Percentiles rank a stretch among this genome's conserved stretches.
These are phyloP conservation scores for Cordyceps cateniannulata DNA, from an alignment of 2,329 filamentous ascomycete genomes.

Conservation along the genomic window DNA sequence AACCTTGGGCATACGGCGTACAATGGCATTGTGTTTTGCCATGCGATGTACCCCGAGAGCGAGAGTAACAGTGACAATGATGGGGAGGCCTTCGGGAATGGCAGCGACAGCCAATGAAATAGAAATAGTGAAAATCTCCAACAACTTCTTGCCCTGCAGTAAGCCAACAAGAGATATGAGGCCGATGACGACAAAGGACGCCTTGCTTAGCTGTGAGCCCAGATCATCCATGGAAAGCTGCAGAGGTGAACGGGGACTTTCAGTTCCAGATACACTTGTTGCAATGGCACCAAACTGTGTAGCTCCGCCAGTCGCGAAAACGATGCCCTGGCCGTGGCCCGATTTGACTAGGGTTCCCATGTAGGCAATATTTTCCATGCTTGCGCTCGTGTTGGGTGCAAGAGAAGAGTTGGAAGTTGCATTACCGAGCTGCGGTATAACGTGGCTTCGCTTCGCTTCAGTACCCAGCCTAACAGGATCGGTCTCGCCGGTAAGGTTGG, in stretches of 20 bases:
- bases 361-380: slow-evolving; percentile 87
- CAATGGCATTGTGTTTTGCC: slow-evolving; percentile 92
- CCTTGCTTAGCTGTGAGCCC: slow-evolving; percentile 91
- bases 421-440: slow-evolving; percentile 14
- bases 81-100: slow-evolving; percentile 91
- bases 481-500: slow-evolving; percentile 94
- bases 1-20: slow-evolving; percentile 90
- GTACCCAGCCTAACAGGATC: slow-evolving; percentile 79
- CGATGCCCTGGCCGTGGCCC: slow-evolving; percentile 89
- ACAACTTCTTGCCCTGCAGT: slow-evolving; percentile 77
- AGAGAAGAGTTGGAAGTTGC: neutral
- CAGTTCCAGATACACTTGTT: slow-evolving; percentile 86
- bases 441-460: slow-evolving; percentile 41
- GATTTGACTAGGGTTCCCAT: slow-evolving; percentile 97
- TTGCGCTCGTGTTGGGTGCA: slow-evolving; percentile 21
- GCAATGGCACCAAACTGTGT: slow-evolving; percentile 97
- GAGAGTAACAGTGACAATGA: slow-evolving; percentile 95
- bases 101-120: slow-evolving; percentile 94
- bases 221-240: slow-evolving; percentile 97
- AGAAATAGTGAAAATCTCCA: slow-evolving; percentile 97
- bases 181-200: slow-evolving; percentile 90
- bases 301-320: slow-evolving; percentile 89
- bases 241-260: slow-evolving; percentile 87
- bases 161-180: slow-evolving; percentile 89
- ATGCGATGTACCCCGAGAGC: slow-evolving; percentile 93